A percentile compares a stretch with the other conserved stretches of the same genome.
Conservation (phyloP, 2,329 filamentous ascomycete genomes). For the Trematosphaeria pertusa region DNA sequence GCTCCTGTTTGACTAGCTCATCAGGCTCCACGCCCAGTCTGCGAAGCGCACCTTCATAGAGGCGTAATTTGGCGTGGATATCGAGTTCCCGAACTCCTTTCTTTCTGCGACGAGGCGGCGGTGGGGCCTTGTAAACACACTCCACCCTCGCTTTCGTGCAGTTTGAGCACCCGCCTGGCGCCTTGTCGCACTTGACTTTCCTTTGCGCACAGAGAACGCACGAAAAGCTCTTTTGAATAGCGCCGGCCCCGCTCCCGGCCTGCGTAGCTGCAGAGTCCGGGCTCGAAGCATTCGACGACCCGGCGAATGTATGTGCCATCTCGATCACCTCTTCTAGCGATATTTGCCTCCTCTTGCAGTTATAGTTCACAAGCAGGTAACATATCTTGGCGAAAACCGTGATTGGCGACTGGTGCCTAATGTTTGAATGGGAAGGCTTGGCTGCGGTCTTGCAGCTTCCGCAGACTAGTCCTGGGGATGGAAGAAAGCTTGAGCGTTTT, state of each 20-base stretch:
- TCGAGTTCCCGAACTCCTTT: slow-evolving; percentile 35
- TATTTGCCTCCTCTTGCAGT: too few species aligned
- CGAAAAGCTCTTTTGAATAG: slow-evolving; percentile 39
- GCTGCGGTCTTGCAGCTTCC: too few species aligned
- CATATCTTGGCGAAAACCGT: too few species aligned
- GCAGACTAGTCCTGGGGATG: neutral
- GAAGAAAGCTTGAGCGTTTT: neutral
- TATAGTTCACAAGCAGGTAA: too few species aligned
- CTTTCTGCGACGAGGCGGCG: slow-evolving; percentile 37
- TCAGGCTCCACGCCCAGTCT: slow-evolving; percentile 37
- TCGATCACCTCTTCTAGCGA: too few species aligned
- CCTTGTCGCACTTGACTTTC: slow-evolving; percentile 44
- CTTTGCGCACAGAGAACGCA: slow-evolving; percentile 43
- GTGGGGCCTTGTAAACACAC: slow-evolving; percentile 43
- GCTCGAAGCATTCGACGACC: slow-evolving; percentile 3
- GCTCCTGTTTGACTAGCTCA: slow-evolving; percentile 24
- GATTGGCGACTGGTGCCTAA: too few species aligned
- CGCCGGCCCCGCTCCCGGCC: too few species aligned
- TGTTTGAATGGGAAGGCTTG: too few species aligned
- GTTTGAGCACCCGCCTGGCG: slow-evolving; percentile 35
- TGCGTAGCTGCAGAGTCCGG: too few species aligned
- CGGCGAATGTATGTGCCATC: too few species aligned
- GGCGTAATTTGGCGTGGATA: slow-evolving; percentile 26
- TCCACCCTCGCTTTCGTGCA: slow-evolving; percentile 38
- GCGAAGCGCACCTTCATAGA: slow-evolving; percentile 41